These are phyloP conservation scores for Penicillium sp. DNA, from an alignment of 2,329 filamentous ascomycete genomes.

Conservation along the genomic window DNA sequence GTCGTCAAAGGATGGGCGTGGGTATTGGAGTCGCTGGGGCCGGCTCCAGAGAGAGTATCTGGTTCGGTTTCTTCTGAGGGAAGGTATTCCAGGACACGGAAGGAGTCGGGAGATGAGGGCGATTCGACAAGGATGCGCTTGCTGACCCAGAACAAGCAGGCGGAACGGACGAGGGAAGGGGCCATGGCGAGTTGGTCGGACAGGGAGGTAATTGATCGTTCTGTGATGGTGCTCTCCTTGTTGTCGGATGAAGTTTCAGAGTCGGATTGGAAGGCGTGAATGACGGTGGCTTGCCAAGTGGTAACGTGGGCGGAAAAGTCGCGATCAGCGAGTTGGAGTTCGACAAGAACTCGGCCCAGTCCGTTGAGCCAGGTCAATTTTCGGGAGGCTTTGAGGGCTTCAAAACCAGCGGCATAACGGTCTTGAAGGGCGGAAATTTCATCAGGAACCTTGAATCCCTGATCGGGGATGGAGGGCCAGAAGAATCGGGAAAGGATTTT, in stretches of 20 bases:
- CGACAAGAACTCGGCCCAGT: conserved; percentile 71
- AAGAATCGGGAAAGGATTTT: conserved; percentile 89
- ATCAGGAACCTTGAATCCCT: conserved; percentile 42
- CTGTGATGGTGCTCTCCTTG: conserved; percentile 31
- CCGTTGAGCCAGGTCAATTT: conserved; percentile 86
- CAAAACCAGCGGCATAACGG: conserved; percentile 69
- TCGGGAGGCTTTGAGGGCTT: conserved; percentile 71
- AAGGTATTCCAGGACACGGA: conserved; percentile 52
- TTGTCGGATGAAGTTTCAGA: conserved; percentile 2
- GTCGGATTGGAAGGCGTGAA: conserved; percentile 67
- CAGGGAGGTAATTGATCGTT: conserved; percentile 35
- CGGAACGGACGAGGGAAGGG: conserved; percentile 51
- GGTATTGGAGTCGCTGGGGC: conserved; percentile 15
- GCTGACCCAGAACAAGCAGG: conserved; percentile 58
- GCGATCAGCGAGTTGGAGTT: conserved; percentile 77
- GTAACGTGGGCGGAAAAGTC: conserved; percentile 63
- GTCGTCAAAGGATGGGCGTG: conserved; percentile 10
- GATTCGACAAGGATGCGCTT: conserved; percentile 47
- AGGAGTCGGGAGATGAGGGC: conserved; percentile 47
- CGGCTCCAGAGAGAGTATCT: conserved; percentile 16
- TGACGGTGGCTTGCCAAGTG: conserved; percentile 81
- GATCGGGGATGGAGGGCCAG: conserved; percentile 74
- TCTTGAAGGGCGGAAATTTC: conserved; percentile 54
- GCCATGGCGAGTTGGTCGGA: conserved; percentile 50
- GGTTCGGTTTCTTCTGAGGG: conserved; percentile 28